A percentile compares a stretch with the other conserved stretches of the same genome.
Conservation (phyloP, 1,284 basidiomycete genomes). For the Rhodotorula glutinis region DNA sequence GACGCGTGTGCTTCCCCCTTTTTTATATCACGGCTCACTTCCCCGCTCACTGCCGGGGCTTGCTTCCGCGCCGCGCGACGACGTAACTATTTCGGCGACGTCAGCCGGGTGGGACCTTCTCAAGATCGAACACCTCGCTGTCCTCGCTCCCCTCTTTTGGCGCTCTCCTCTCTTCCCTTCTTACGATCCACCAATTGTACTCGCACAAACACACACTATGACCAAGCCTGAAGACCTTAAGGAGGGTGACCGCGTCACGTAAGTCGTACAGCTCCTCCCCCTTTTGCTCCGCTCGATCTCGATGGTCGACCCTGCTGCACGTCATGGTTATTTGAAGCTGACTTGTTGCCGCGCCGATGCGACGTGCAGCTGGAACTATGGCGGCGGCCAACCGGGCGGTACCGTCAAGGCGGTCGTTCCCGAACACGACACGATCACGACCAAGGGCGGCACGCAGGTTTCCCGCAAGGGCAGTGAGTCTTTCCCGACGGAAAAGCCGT, state of each 20-base stretch:
- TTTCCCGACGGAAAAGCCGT: no score
- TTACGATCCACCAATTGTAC: background rate
- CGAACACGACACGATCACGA: slow-evolving; percentile 29
- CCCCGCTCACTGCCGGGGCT: background rate
- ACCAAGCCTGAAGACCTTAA: slow-evolving; percentile 13
- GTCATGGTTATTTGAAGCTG: background rate
- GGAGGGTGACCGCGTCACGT: slow-evolving; percentile 16
- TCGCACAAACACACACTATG: background rate
- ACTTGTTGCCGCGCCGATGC: no score
- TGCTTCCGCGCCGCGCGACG: background rate
- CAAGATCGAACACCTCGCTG: background rate
- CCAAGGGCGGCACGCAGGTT: slow-evolving; percentile 32
- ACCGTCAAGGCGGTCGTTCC: slow-evolving; percentile 29
- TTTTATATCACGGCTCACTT: no score
- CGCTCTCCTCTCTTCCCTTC: background rate
- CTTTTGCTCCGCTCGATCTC: background rate
- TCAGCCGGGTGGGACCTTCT: background rate
- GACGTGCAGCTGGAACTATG: slow-evolving; percentile 17
- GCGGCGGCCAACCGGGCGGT: slow-evolving; percentile 23
- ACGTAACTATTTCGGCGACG: background rate
- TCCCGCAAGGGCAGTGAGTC: slow-evolving; percentile 32
- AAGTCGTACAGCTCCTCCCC: background rate
- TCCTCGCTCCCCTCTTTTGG: background rate
- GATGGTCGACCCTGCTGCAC: background rate
- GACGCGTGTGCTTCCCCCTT: no score